Evolutionary conservation across 1,284 basidiomycete genomes (phyloP).

Genomic region (Thecaphora thlaspeos): DNA sequence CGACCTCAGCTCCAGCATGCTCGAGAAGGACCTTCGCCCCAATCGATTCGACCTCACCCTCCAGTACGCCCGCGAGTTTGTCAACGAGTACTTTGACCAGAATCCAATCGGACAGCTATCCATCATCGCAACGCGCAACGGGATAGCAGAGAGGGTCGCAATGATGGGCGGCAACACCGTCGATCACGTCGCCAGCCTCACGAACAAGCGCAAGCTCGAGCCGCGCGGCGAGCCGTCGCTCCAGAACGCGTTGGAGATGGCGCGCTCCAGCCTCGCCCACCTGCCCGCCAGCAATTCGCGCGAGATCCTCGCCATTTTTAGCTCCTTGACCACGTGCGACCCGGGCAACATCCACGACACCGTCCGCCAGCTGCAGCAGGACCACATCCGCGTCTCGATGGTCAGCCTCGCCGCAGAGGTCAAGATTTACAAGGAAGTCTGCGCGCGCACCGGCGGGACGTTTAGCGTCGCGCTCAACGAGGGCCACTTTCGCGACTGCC

Average conservation of each 20-base stretch:
- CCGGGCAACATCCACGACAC: constrained; percentile 95
- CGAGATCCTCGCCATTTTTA: constrained; percentile 89
- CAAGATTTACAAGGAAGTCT: constrained; percentile 87
- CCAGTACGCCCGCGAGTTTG: constrained; percentile 75
- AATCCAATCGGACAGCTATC: constrained; percentile 86
- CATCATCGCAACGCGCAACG: constrained; percentile 53
- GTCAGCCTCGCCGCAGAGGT: constrained; percentile 90
- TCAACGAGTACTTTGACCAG: constrained; percentile 98
- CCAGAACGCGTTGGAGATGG: constrained; percentile 96
- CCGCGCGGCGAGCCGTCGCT: constrained; percentile 89
- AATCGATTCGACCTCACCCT: constrained; percentile 76
- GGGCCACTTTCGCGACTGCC: constrained; percentile 88
- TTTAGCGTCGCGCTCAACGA: constrained; percentile 91
- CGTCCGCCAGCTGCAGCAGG: constrained; percentile 74
- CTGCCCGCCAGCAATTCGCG: constrained; percentile 91
- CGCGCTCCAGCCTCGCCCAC: constrained; percentile 62
- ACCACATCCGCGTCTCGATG: constrained; percentile 80
- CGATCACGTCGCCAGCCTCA: constrained; percentile 80
- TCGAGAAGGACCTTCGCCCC: constrained; percentile 91
- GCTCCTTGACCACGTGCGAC: constrained; percentile 92
- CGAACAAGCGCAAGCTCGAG: constrained; percentile 82
- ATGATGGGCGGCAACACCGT: constrained; percentile 86
- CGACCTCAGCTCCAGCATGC: constrained; percentile 87
- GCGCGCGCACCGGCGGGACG: constrained; percentile 45
- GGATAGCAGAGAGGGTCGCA: constrained; percentile 51